A percentile compares a stretch with the other conserved stretches of the same genome.
phyloP scores from a whole-genome alignment of 2,329 filamentous ascomycete species.

The Rhynchosporium agropyri region DNA sequence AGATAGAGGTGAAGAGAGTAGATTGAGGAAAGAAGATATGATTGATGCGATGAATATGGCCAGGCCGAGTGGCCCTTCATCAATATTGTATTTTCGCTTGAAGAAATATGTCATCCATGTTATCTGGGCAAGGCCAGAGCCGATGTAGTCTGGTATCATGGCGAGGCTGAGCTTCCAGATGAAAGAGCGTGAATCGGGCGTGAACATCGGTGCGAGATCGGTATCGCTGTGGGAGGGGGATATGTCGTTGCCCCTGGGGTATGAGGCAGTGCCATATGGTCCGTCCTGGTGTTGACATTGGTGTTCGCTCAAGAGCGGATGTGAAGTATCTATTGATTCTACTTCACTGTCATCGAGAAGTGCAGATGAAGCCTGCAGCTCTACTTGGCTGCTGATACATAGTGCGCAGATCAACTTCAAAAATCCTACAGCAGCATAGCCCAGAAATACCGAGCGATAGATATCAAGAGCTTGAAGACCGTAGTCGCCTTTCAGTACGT shows the following conservation, averaged over 20 bases:
- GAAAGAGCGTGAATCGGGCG: conserved; percentile 6
- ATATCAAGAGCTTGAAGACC: not conserved
- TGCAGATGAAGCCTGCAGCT: not conserved
- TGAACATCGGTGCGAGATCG: not conserved
- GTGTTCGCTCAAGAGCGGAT: not conserved
- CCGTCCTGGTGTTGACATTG: not conserved
- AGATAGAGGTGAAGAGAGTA: conserved; percentile 1
- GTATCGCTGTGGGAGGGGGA: not conserved
- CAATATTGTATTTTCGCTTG: conserved; percentile 6
- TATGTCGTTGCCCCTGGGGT: not conserved
- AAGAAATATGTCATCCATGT: conserved; percentile 17
- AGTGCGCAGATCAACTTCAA: not conserved
- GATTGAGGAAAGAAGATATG: not conserved
- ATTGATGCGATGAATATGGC: conserved; percentile 7
- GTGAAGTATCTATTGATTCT: not conserved
- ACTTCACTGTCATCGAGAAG: not conserved
- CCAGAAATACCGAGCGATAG: conserved; percentile 4
- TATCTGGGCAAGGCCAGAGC: not conserved
- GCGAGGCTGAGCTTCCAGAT: conserved; percentile 5
- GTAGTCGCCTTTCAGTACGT: not conserved
- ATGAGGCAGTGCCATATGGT: not conserved
- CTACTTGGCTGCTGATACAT: not conserved
- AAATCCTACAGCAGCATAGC: not conserved
- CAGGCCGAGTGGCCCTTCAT: not conserved
- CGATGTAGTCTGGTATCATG: conserved; percentile 4